A percentile compares a stretch with the other conserved stretches of the same genome.
phyloP scores from a whole-genome alignment of 1,139 yeast species.

The Insectozyma bohioensis region DNA sequence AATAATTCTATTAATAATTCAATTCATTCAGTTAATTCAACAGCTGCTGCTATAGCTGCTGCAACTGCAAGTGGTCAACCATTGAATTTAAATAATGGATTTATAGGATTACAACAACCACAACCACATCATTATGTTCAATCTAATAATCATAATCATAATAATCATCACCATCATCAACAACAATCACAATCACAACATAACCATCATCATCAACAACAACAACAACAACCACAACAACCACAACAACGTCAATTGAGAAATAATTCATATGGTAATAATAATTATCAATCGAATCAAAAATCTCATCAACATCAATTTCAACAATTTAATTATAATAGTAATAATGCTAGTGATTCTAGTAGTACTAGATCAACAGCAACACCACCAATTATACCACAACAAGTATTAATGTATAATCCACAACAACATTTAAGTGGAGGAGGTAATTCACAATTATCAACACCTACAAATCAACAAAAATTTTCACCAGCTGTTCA shows the following conservation, averaged over 20 bases:
- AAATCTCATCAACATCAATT: constrained; percentile 8
- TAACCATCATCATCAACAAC: constrained; percentile 2
- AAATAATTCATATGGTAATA: too few species aligned
- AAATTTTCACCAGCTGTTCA: constrained; percentile 18
- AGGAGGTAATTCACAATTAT: neutral
- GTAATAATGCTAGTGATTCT: constrained; percentile 5
- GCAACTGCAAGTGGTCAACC: constrained; percentile 57
- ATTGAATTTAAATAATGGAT: constrained; percentile 31
- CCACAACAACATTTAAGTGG: constrained; percentile 20
- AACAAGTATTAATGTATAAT: constrained; percentile 22
- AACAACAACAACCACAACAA: constrained; percentile 3
- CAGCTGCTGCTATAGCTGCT: constrained; percentile 52
- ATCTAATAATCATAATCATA: constrained; percentile 8
- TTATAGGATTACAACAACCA: constrained; percentile 30
- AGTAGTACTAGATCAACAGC: constrained; percentile 20
- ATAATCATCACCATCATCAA: constrained; percentile 1
- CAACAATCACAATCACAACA: constrained; percentile 2
- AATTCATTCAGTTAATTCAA: constrained; percentile 41
- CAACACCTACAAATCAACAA: constrained; percentile 8
- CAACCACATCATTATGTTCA: constrained; percentile 23
- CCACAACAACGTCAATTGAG: constrained; percentile 7
- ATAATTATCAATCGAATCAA: constrained; percentile 4
- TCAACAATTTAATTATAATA: constrained; percentile 9
- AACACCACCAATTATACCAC: constrained; percentile 22
- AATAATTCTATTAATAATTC: constrained; percentile 19